phyloP scores from a whole-genome alignment of 2,329 filamentous ascomycete genomes.

The Aureobasidium sp. region DNA sequence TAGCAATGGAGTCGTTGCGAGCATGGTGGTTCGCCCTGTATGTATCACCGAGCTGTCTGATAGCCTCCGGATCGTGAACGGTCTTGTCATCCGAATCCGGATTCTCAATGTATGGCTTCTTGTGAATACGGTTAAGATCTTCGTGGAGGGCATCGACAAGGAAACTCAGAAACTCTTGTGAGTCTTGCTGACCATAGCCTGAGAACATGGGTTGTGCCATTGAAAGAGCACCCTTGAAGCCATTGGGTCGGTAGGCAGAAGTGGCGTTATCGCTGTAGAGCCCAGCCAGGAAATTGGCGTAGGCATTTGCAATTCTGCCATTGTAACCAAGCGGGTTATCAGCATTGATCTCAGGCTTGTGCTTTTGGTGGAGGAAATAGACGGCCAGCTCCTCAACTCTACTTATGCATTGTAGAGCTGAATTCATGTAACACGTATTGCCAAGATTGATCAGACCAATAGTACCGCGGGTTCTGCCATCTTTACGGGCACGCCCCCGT shows the following conservation, averaged over 20 bases:
- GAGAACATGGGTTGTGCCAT: slow-evolving; percentile 78
- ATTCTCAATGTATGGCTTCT: slow-evolving; percentile 96
- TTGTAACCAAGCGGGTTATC: slow-evolving; percentile 78
- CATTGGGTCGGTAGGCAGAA: slow-evolving; percentile 64
- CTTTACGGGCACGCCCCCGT: slow-evolving; percentile 60
- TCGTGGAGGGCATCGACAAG: slow-evolving; percentile 91
- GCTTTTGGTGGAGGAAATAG: slow-evolving; percentile 71
- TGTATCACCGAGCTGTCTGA: slow-evolving; percentile 74
- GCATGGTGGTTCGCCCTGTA: slow-evolving; percentile 89
- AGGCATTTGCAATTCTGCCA: slow-evolving; percentile 78
- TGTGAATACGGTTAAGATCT: slow-evolving; percentile 84
- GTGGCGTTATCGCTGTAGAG: slow-evolving; percentile 64
- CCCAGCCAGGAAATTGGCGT: slow-evolving; percentile 64
- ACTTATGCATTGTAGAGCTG: slow-evolving; percentile 85
- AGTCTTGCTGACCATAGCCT: slow-evolving; percentile 93
- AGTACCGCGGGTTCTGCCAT: slow-evolving; percentile 62
- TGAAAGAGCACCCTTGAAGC: slow-evolving; percentile 77
- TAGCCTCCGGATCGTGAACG: slow-evolving; percentile 70
- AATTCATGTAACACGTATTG: slow-evolving; percentile 99
- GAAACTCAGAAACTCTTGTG: slow-evolving; percentile 93
- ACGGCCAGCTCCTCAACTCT: slow-evolving; percentile 88
- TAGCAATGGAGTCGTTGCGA: slow-evolving; percentile 89
- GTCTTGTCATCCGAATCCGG: slow-evolving; percentile 97
- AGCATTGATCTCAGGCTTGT: slow-evolving; percentile 72
- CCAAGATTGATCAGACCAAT: slow-evolving; percentile 84